Base-by-base conservation (phyloP, 2,329 filamentous ascomycete genomes). In the Epichloe uncinata region DNA sequence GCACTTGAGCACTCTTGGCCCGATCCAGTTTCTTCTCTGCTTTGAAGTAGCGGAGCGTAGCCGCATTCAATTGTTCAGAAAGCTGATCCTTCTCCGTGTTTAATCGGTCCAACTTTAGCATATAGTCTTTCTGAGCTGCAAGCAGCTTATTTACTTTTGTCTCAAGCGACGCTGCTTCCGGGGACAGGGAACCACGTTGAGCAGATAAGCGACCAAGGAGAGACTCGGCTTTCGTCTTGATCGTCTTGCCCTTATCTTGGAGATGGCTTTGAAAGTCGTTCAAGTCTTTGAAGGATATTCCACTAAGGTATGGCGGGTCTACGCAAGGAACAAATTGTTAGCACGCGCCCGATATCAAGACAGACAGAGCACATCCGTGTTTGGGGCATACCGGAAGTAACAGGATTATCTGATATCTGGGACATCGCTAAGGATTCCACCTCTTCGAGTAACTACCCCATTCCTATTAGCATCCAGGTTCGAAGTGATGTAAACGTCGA, bases 1-100 rank as follows among this genome's bases (percentile, higher is more conserved):
- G 86, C 1, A 96, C 89, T 51, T 95, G 89, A 15, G 82, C 72
- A 62, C 93, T 98, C 66, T 87, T 91, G 22, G 85, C 80, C 42
- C 93, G 81, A 64, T 98, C 93, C 48, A 97, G 73, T 64, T 89
- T 93, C 71, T 95, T 94, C 65, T 98, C 93, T 0, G 93, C 93
- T 57, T 94, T 87, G 72, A 97, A 87, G 61, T 95, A 97, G 56
- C 93, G 81, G 52, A 95, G 73, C 5, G 89, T 95, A 15, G 91
- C 93, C 35, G 81, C 84, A 62, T 97, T 91, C 18, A 97, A 73
- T 54, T 91, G 85, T 60, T 93, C 86, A 44, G 87, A 87, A 3
- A 95, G 74, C 57, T 87, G 82, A 49, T 94, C 85, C 60, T 93
- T 94, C 60, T 96, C 89, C 6, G 78, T 73, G 45, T 81, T 75